Evolutionary conservation across 2,329 filamentous ascomycete species (phyloP), one percentile per base, ranked within the genome.

Genomic region (Colletotrichum lini): DNA sequence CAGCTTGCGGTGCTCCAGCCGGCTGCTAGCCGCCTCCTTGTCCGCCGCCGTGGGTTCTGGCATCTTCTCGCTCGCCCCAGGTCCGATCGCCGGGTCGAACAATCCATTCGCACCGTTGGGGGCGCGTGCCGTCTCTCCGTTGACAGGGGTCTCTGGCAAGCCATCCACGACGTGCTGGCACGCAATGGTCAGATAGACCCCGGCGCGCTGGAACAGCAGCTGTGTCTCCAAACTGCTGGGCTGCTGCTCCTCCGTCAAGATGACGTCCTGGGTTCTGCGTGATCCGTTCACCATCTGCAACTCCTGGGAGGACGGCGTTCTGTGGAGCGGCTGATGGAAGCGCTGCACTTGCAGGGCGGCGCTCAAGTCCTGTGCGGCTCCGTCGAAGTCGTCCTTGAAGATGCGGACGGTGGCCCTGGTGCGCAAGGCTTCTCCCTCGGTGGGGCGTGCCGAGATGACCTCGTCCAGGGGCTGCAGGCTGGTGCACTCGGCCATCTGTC

Each of bases 191-290:
- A 97, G 84, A 78, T 95, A 93, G 6, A 91, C 90, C 6, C 89
- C 89, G 1, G 90, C 94, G 56, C 94, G 89, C 75, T 95, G 92
- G 79, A 96, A 96, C 5, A 94, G 81, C 5, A 96, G 80, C 77
- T 96, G 94, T 58, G 88, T 86, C 78, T 94, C 92, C 73, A 95
- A 84, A 78, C 93, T 94, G 75, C 87, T 92, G 16, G 94, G 94
- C 74, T 95, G 93, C 72, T 83, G 79, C 23, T 81, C 80, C 63
- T 87, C 79, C 49, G 83, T 75, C 18, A 85, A 70, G 0, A 80
- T 76, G 54, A 82, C 72, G 16, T 84, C 81, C 10, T 77, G 78
- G 2, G 76, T 78, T 42, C 80, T 77, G 67, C 77, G 77, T 3
- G 64, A 60, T 13, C 58, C 68, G 9, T 38, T 60, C 72, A 73